These are phyloP conservation scores for Digitaria exilis DNA, from an alignment of 202 grass and related monocot genomes.

Conservation along the genomic window DNA sequence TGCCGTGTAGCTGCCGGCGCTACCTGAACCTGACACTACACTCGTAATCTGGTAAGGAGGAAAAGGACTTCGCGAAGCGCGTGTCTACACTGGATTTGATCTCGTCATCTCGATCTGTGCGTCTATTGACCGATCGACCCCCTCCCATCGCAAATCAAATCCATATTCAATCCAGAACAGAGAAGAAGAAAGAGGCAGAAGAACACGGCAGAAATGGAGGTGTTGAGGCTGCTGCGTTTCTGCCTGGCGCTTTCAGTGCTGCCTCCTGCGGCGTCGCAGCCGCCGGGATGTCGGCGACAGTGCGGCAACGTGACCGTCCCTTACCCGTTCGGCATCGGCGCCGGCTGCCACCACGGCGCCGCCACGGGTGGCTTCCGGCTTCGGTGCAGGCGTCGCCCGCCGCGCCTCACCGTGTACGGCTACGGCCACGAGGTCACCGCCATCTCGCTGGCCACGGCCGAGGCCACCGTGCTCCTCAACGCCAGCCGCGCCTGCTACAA, in stretches of 20 bases:
- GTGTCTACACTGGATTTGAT: not conserved
- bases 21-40: too few relatives aligned
- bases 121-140: not conserved
- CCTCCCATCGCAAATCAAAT: not conserved
- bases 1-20: too few relatives aligned
- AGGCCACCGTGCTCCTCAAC: conserved; percentile 37
- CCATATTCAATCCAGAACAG: not conserved
- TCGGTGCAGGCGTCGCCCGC: conserved; percentile 21
- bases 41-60: too few relatives aligned
- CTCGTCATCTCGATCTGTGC: not conserved
- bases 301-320: conserved; percentile 50
- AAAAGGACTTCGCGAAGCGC: not conserved
- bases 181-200: not conserved
- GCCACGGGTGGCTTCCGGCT: conserved; percentile 25
- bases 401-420: conserved; percentile 28
- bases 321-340: conserved; percentile 46
- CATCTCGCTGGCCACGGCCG: conserved; percentile 38
- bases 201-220: not conserved
- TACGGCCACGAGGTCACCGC: conserved; percentile 41
- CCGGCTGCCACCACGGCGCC: conserved; percentile 36
- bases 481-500: conserved; percentile 53
- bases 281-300: conserved; percentile 15
- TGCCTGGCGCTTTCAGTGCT: not conserved
- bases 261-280: conserved; percentile 4
- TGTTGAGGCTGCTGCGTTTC: not conserved